Evolutionary conservation across 208 protist genomes (phyloP).

Genomic region (Angomonas ambiguus): DNA sequence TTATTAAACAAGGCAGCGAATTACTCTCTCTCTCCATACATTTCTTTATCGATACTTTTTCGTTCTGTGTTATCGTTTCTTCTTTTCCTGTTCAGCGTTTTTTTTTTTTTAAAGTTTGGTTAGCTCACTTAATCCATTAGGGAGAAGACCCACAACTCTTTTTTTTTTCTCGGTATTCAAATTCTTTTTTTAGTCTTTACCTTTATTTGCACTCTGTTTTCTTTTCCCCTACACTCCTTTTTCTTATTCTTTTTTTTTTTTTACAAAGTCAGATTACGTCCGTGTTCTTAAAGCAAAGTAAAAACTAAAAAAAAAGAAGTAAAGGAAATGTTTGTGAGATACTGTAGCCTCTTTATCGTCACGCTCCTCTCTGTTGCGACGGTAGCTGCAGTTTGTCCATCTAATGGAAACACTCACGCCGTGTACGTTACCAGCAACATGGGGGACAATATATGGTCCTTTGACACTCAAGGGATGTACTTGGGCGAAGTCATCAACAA

Average conservation of each 20-base stretch:
- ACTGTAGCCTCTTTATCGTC: slow-evolving; percentile 10
- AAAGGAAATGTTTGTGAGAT: not conserved
- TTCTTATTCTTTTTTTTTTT: not conserved
- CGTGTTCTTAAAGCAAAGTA: not conserved
- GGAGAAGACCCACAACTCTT: not conserved
- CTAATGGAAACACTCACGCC: slow-evolving; percentile 84
- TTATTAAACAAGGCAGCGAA: not conserved
- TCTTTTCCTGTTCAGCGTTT: not conserved
- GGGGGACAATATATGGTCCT: slow-evolving; percentile 86
- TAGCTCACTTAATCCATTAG: not conserved
- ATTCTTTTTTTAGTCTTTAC: not conserved
- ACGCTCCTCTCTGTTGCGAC: slow-evolving; percentile 12
- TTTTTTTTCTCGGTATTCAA: not conserved
- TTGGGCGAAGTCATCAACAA: slow-evolving; percentile 74
- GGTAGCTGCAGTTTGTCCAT: slow-evolving; percentile 40
- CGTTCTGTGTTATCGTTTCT: not conserved
- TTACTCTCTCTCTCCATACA: not conserved
- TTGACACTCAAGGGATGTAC: slow-evolving; percentile 74
- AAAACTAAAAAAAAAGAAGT: slow-evolving; percentile 6
- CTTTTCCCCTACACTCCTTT: not conserved
- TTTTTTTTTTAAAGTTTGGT: slow-evolving; percentile 6
- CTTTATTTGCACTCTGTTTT: not conserved
- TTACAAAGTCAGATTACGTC: not conserved
- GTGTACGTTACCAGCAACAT: slow-evolving; percentile 87
- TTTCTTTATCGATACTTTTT: slow-evolving; percentile 7